Base-by-base conservation (phyloP, 441 rosid genomes). In the Monsonia emarginata region DNA sequence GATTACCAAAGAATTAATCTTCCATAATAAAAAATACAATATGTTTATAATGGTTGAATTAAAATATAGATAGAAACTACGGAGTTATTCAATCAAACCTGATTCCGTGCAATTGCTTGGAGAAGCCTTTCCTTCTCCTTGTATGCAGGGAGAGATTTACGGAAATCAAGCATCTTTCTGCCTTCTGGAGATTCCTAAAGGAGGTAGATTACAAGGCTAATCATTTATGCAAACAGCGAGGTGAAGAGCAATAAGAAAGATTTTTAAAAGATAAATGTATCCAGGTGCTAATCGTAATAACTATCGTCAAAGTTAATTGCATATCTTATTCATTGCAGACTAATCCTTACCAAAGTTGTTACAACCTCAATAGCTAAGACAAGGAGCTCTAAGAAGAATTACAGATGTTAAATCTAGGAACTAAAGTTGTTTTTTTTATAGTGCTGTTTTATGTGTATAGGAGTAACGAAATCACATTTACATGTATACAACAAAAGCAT, bases 31-130 rank as follows among this genome's bases (percentile, higher is more conserved):
- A n/a, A 4, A n/a, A n/a, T 1, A 46, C 21, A 46, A 16, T 16
- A 5, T 16, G 22, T 5, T 52, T 52, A 52, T 13, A 13, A 52
- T 52, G 27, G 27, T 58, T 58, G 34, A 11, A 9, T 58, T 19
- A 58, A 27, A 58, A 27, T 58, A 26, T 11, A 58, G 62, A 58
- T 9, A 54, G 32, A n/a, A 34, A 58, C 62, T 58, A 26, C 1
- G 21, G 34, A 27, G 13, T 4, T 58, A 8, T 26, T 4, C 18
- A 58, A 27, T 13, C 62, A 26, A 58, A 93, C 97, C 97, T 94
- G 99, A 79, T 94, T 94, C 75, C 89, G 84, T 40, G 99, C 99
- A 69, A 91, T 89, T 52, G 99, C 96, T 79, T 94, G 96, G 61
- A 94, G 96, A 64, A 94, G 82, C 74, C 84, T 86, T 75, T 89